These are phyloP conservation scores for Phytophthora sansomeana DNA, from an alignment of 352 stramenopile genomes.

Conservation along the genomic window DNA sequence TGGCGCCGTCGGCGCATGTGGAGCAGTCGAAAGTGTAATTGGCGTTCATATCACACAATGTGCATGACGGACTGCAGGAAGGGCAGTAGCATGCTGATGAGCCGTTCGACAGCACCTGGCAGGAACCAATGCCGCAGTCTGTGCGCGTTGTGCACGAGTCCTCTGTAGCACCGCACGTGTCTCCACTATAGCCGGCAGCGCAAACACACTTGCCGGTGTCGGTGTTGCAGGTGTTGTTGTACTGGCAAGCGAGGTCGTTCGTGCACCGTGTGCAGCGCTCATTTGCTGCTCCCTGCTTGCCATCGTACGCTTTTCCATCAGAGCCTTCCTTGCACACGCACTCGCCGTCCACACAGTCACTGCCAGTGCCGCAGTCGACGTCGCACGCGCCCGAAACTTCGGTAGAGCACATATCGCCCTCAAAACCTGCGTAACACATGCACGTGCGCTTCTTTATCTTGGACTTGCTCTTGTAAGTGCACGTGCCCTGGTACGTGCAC, in stretches of 20 bases:
- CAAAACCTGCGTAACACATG: constrained; percentile 60
- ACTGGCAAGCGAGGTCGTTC: constrained; percentile 62
- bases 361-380: constrained; percentile 61
- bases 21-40: constrained; percentile 39
- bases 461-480: constrained; percentile 71
- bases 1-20: constrained; percentile 20
- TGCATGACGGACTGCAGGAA: constrained; percentile 34
- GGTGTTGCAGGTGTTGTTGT: constrained; percentile 44
- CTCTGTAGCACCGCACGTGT: constrained; percentile 48
- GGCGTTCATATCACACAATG: constrained; percentile 32
- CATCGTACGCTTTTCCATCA: constrained; percentile 49
- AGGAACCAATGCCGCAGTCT: constrained; percentile 39
- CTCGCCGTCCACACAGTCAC: constrained; percentile 57
- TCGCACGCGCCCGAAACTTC: constrained; percentile 55
- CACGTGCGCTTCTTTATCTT: constrained; percentile 65
- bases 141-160: constrained; percentile 41
- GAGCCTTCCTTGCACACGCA: constrained; percentile 62
- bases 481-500: constrained; percentile 79
- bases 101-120: constrained; percentile 43
- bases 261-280: constrained; percentile 59
- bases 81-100: constrained; percentile 44
- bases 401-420: constrained; percentile 59
- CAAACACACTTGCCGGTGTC: constrained; percentile 51
- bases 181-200: constrained; percentile 41
- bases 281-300: constrained; percentile 59